These are phyloP conservation scores for Calamus simplicifolius DNA, from an alignment of 176 grass and related monocot genomes.

Conservation along the genomic window DNA sequence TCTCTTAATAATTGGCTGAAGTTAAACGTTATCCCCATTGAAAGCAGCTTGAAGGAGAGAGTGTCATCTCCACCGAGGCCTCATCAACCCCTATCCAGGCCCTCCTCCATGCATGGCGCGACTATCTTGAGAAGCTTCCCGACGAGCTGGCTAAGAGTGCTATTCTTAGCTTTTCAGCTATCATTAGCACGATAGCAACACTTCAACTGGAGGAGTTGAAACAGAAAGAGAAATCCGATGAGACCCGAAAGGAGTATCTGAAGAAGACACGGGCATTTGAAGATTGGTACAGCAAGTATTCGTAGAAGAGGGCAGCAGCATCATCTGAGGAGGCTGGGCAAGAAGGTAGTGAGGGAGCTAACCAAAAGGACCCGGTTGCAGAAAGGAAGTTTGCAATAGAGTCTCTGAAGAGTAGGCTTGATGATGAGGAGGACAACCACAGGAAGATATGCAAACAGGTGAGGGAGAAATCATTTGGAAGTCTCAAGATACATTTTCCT, in stretches of 20 bases:
- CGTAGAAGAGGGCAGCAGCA: slow-evolving; percentile 20
- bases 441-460: slow-evolving; percentile 73
- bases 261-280: slow-evolving; percentile 69
- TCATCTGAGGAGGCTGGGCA: slow-evolving; percentile 27
- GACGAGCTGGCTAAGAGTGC: slow-evolving; percentile 73
- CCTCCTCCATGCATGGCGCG: slow-evolving; percentile 72
- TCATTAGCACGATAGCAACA: slow-evolving; percentile 58
- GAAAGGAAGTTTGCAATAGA: slow-evolving; percentile 64
- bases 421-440: slow-evolving; percentile 46
- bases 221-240: slow-evolving; percentile 62
- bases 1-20: slow-evolving; percentile 78
- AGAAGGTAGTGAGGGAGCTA: slow-evolving; percentile 33
- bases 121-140: slow-evolving; percentile 61
- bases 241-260: slow-evolving; percentile 47
- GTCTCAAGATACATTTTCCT: slow-evolving; percentile 73
- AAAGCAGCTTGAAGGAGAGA: slow-evolving; percentile 92
- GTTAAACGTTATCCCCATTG: slow-evolving; percentile 79
- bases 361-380: slow-evolving; percentile 48
- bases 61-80: slow-evolving; percentile 71
- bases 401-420: slow-evolving; percentile 63
- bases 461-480: slow-evolving; percentile 73
- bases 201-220: slow-evolving; percentile 94
- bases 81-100: slow-evolving; percentile 65
- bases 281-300: slow-evolving; percentile 82
- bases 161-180: slow-evolving; percentile 66